Base-by-base conservation (phyloP, 176 grass and related monocot species). In the Oryza meridionalis region DNA sequence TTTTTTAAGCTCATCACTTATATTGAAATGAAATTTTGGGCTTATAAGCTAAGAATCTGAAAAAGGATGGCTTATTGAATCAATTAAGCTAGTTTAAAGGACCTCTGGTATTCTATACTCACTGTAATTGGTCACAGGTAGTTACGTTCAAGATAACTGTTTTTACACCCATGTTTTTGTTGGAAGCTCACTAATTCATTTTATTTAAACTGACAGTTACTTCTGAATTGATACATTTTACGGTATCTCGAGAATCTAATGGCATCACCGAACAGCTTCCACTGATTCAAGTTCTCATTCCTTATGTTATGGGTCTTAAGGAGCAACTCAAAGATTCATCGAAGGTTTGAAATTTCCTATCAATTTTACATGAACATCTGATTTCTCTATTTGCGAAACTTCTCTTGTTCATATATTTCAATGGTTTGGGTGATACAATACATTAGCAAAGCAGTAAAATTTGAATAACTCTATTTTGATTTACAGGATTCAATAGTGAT, bases 151-250 rank as follows among this genome's bases (percentile, higher is more conserved):
- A 66, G 31, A 77, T 72, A 32, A 70, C 26, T 25, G n/a, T 44
- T 62, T 55, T 11, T 59, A 61, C 78, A 69, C 22, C 53, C 65
- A 26, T 17, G 79, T 11, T 79, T 75, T 86, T 70, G 26, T 80
- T 63, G 14, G 69, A 53, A 69, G 40, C 65, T 90, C 31, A 62
- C 70, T 90, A 44, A 90, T 80, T 44, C 35, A 44, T 58, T 63
- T 65, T 73, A 22, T 87, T 82, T 61, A 70, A 80, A 64, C 83
- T 82, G 76, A 29, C 89, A 95, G 96, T 94, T 84, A 92, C 90
- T 22, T 99, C 96, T 76, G 96, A 99, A 84, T 77, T 99, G 91
- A 99, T 99, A 92, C 91, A 96, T 66, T 87, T 88, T 87, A 99
- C 91, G 62, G 89, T 94, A 84, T 96, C 93, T 77, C 83, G 81